A percentile compares a stretch with the other conserved stretches of the same genome.
Evolutionary conservation across 192 early-diverging fungal species (phyloP).

Genomic region (Entomortierella parvispora): DNA sequence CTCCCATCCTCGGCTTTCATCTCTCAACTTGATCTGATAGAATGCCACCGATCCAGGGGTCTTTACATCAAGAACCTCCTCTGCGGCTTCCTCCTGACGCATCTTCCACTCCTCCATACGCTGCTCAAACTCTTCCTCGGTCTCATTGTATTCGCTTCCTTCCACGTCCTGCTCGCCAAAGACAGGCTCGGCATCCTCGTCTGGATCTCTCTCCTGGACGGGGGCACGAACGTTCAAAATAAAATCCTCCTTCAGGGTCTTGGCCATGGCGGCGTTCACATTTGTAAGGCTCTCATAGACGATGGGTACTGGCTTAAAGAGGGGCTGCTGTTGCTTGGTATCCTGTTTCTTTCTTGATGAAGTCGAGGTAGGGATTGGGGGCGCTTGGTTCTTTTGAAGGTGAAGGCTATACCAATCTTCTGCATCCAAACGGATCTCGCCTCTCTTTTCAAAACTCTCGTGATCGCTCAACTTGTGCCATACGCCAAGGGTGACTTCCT

Average conservation of each 20-base stretch:
- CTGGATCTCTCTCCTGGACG: constrained; percentile 2
- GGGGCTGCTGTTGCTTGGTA: constrained; percentile 16
- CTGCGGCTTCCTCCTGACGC: constrained; percentile 18
- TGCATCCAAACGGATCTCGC: constrained; percentile 39
- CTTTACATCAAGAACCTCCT: background rate
- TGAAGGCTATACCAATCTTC: constrained; percentile 23
- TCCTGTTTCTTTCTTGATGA: constrained; percentile 13
- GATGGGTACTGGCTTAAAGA: constrained; percentile 3
- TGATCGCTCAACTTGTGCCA: constrained; percentile 50
- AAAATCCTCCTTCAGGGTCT: constrained; percentile 26
- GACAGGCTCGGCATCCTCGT: constrained; percentile 1
- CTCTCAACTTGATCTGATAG: constrained; percentile 46
- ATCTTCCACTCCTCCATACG: constrained; percentile 32
- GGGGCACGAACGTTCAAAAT: constrained; percentile 37
- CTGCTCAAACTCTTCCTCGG: constrained; percentile 40
- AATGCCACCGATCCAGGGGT: constrained; percentile 39
- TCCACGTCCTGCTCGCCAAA: too few species aligned
- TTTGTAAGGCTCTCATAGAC: constrained; percentile 15
- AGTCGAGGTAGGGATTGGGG: background rate
- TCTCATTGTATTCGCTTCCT: constrained; percentile 10
- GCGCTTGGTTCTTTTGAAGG: constrained; percentile 6
- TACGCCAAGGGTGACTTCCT: constrained; percentile 49
- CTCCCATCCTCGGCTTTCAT: constrained; percentile 43
- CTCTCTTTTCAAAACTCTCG: constrained; percentile 47
- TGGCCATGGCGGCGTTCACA: background rate